Conservation (phyloP, 2,329 filamentous ascomycete species). For the Pyricularia pennisetigena region DNA sequence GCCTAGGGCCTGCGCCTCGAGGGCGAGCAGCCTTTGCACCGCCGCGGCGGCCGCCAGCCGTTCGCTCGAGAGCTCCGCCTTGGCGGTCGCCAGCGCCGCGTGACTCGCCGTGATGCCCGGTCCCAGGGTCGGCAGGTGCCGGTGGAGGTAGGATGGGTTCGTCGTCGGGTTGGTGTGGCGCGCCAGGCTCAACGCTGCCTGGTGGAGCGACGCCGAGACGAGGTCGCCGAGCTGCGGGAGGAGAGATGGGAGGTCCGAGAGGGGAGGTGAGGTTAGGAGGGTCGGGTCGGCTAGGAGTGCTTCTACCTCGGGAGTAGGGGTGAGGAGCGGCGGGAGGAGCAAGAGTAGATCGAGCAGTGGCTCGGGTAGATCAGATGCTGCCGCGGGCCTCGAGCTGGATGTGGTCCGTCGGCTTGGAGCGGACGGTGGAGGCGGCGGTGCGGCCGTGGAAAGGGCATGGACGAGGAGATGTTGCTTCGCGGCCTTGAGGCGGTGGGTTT, state of each 20-base stretch:
- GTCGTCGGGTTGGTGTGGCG: slow-evolving; percentile 38
- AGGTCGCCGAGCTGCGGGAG: slow-evolving; percentile 37
- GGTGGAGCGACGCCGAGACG: slow-evolving; percentile 38
- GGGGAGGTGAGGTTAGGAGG: slow-evolving; percentile 37
- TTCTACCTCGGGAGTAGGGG: slow-evolving; percentile 11
- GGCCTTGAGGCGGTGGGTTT: slow-evolving; percentile 33
- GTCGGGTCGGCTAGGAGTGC: slow-evolving; percentile 21
- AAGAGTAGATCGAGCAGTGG: slow-evolving; percentile 42
- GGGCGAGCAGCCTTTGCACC: slow-evolving; percentile 27
- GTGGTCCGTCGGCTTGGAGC: not conserved
- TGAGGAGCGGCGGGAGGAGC: slow-evolving; percentile 40
- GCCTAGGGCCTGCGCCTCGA: slow-evolving; percentile 27
- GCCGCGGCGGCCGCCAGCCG: slow-evolving; percentile 28
- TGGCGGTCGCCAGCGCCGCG: slow-evolving; percentile 18
- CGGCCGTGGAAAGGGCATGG: slow-evolving; percentile 33
- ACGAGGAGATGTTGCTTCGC: slow-evolving; percentile 42
- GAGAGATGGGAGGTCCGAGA: slow-evolving; percentile 34
- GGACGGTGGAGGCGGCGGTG: slow-evolving; percentile 9
- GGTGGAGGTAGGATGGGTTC: slow-evolving; percentile 48
- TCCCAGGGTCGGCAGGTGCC: slow-evolving; percentile 39
- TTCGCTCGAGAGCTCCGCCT: slow-evolving; percentile 22
- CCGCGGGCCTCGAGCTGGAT: not conserved
- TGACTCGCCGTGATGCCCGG: slow-evolving; percentile 26
- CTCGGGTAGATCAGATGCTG: slow-evolving; percentile 10
- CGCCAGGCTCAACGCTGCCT: slow-evolving; percentile 36